Evolutionary conservation across 2,329 filamentous ascomycete species (phyloP).

Genomic region (Fusarium equiseti): DNA sequence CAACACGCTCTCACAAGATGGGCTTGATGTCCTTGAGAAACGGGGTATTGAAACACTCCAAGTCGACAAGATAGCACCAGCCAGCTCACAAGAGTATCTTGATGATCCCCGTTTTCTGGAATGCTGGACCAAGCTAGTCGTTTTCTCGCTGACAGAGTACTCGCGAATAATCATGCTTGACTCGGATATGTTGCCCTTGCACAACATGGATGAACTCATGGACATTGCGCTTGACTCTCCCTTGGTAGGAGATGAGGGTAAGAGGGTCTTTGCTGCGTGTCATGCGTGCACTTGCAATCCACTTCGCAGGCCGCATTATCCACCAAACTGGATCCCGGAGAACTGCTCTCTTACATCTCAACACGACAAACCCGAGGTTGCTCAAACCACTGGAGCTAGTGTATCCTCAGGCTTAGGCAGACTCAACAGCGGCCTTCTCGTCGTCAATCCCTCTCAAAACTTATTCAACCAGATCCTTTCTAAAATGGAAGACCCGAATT

Average conservation of each 20-base stretch:
- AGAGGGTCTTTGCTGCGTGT: slow-evolving; percentile 22
- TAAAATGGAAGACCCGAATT: not conserved
- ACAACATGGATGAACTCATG: slow-evolving; percentile 34
- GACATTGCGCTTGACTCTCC: not conserved
- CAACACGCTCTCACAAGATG: not conserved
- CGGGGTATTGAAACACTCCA: not conserved
- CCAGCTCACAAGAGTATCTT: not conserved
- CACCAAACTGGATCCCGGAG: slow-evolving; percentile 1
- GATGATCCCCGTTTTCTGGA: not conserved
- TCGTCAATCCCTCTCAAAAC: slow-evolving; percentile 7
- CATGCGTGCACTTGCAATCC: slow-evolving; percentile 34
- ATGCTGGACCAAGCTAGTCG: slow-evolving; percentile 11
- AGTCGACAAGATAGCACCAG: slow-evolving; percentile 2
- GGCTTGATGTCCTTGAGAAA: not conserved
- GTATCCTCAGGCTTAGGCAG: not conserved
- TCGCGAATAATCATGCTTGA: slow-evolving; percentile 18
- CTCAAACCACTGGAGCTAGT: slow-evolving; percentile 1
- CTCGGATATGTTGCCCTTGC: slow-evolving; percentile 16
- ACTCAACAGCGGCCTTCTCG: slow-evolving; percentile 24
- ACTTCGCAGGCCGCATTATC: slow-evolving; percentile 11
- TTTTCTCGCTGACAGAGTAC: slow-evolving; percentile 9
- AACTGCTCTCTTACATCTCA: slow-evolving; percentile 28
- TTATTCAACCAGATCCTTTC: not conserved
- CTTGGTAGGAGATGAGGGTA: accelerated
- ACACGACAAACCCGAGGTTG: not conserved